These are phyloP conservation scores for Pseudopyrenochaeta lycopersici DNA, from an alignment of 2,329 filamentous ascomycete species.

Conservation along the genomic window DNA sequence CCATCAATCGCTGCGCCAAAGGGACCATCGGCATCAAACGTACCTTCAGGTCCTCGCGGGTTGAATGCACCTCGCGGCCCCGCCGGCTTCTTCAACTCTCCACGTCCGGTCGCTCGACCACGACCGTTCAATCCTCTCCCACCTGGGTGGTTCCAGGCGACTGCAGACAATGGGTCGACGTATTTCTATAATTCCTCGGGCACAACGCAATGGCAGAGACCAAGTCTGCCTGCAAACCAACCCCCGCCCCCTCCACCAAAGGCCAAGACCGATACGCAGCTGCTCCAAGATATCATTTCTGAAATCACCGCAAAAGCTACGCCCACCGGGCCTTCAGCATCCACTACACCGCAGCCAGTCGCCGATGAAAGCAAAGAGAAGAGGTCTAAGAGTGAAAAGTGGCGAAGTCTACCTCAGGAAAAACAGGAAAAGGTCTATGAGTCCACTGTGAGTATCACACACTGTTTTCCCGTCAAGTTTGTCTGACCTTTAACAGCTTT, in stretches of 20 bases:
- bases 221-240: conserved; percentile 69
- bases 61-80: conserved; percentile 67
- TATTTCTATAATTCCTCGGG: conserved; percentile 86
- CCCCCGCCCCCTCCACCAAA: conserved; percentile 70
- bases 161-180: conserved; percentile 70
- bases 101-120: conserved; percentile 57
- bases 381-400: conserved; percentile 67
- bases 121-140: conserved; percentile 72
- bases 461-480: neutral
- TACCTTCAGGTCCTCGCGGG: conserved; percentile 57
- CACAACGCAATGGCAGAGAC: conserved; percentile 81
- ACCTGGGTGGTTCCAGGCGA: conserved; percentile 84
- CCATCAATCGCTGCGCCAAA: conserved; percentile 51
- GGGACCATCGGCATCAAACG: conserved; percentile 48
- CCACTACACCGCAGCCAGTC: conserved; percentile 71
- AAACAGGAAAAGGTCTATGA: conserved; percentile 97
- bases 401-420: conserved; percentile 74
- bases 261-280: conserved; percentile 75
- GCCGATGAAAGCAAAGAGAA: conserved; percentile 65
- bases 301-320: conserved; percentile 78
- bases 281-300: conserved; percentile 78
- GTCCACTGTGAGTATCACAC: conserved; percentile 76
- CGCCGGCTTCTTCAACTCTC: conserved; percentile 58
- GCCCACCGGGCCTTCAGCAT: conserved; percentile 61
- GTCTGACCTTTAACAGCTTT: conserved; percentile 66